Evolutionary conservation across 1,284 basidiomycete species (phyloP), one percentile per base, ranked within the genome.

Genomic region (Tetrapyrgos nigripes): DNA sequence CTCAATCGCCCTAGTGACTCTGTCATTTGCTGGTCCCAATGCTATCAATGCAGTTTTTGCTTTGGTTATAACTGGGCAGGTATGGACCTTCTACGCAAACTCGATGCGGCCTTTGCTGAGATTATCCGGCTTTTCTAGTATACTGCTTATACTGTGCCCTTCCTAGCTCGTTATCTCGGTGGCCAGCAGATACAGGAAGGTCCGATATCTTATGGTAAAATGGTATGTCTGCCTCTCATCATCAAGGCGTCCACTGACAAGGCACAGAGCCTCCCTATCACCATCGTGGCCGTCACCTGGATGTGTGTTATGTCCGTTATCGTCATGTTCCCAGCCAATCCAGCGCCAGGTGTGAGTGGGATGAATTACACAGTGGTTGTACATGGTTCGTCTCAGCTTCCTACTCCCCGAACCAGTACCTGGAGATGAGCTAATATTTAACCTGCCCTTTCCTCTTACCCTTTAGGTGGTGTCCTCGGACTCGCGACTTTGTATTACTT

Each of bases 11-110:
- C 58, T 73, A 3, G 71, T 72, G 9, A 58, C 70, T 11, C 62
- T 74, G 4, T 64, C 67, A 2, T 74, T 74, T 50, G 73, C 72
- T 3, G 73, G 73, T 11, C 53, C 67, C 1, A 65, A 62, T 17
- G 72, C 73, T 5, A 73, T 70, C 35, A 67, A 60, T 40, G 72
- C 73, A 8, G 64, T 75, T 19, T 75, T 75, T 58, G 55, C 70
- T n/a, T 52, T 73, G 10, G 59, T 62, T 24, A 56, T 67, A 2
- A 64, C 62, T 11, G 63, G 61, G 6, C 63, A 64, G 37, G 55
- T 57, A 17, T 17, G 55, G 11, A n/a, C 23, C 21, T 29, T 54
- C 19, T 29, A 3, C 14, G 6, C 28, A 17, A 23, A 48, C 11
- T 10, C 24, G 14, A 2, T 13, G 5, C 21, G n/a, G 26, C 21